Base-by-base conservation (phyloP, 148 eudicot species). In the Chenopodium album region DNA sequence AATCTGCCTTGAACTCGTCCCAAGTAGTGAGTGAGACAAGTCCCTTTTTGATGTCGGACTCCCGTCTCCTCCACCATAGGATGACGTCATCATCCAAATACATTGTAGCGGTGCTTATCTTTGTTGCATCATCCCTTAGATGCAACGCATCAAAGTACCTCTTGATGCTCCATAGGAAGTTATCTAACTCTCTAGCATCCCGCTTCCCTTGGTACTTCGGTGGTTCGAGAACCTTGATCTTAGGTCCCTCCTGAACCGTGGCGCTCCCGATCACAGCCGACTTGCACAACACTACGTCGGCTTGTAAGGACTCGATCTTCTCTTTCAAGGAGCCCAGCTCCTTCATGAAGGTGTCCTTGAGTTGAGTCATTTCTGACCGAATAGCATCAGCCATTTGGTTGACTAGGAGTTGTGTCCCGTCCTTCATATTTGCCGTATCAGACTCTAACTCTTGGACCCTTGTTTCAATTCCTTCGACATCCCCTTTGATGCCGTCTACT, bases 1-100 rank as follows among this genome's bases (percentile, higher is more conserved):
- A 68, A 1, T 79, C 34, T 22, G 10, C 32, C 31, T 52, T 71
- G 20, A 79, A 79, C 12, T 70, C 67, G 9, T 52, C 75, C 82
- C 56, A 70, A 1, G 76, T 79, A 1, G 2, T 32, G 12, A 70
- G 41, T 0, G 14, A 7, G 31, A 44, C 16, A n/a, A 34, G 13
- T 5, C 44, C 81, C 65, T 50, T 47, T 3, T 29, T 23, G 5
- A 65, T 65, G 19, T 77, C 56, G 0, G 9, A 4, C 5, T 77
- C 68, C 0, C 37, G 23, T 12, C 63, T 11, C 12, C 73, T 78
- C 81, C 81, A 78, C 16, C 67, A 76, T 17, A 76, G 17, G 1
- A 59, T 76, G 13, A 31, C 68, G 8, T 76, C 78, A 3, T 76
- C 48, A 0, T 0, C 4, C 11, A 76, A 37, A 19, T 63, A 76